Percentiles rank a stretch among this genome's conserved stretches.
Evolutionary conservation across 495 filamentous ascomycete species (phyloP).

Genomic region (Xylaria castorea): DNA sequence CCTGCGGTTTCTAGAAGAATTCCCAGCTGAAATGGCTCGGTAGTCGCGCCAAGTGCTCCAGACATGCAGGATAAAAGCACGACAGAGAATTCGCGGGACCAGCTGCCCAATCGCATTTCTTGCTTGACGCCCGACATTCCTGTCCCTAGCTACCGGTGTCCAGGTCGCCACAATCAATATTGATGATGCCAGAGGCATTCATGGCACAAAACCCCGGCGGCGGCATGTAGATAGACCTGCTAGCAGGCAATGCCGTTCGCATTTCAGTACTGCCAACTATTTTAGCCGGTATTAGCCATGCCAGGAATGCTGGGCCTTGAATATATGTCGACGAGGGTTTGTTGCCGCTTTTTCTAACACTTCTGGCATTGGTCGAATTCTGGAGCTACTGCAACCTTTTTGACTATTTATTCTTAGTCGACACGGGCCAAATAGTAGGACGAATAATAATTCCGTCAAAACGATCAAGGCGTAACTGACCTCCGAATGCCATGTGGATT

Average conservation of each 20-base stretch:
- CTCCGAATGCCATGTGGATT: not conserved
- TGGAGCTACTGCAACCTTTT: conserved; percentile 7
- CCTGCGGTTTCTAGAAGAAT: conserved; percentile 23
- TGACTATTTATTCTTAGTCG: not conserved
- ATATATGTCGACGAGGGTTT: conserved; percentile 1
- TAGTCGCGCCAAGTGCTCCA: conserved; percentile 11
- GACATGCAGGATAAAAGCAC: conserved; percentile 13
- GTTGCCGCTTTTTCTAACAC: not conserved
- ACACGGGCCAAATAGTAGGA: conserved; percentile 2
- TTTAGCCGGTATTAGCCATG: conserved; percentile 23
- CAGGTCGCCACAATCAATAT: conserved; percentile 27
- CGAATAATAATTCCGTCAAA: not conserved
- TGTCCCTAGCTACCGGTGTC: conserved; percentile 10
- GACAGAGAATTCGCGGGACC: conserved; percentile 1
- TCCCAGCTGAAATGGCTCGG: conserved; percentile 16
- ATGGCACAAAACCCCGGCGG: conserved; percentile 1
- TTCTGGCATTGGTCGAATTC: not conserved
- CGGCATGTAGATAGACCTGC: not conserved
- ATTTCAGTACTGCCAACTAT: conserved; percentile 1
- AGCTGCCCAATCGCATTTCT: conserved; percentile 18
- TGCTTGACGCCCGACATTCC: not conserved
- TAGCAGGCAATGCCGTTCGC: conserved; percentile 7
- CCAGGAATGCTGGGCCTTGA: not conserved
- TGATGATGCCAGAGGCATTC: conserved; percentile 22
- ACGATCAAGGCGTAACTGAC: conserved; percentile 2